These are phyloP conservation scores for Echeveria elegans DNA, from an alignment of 164 flowering plant species.

Conservation along the genomic window DNA sequence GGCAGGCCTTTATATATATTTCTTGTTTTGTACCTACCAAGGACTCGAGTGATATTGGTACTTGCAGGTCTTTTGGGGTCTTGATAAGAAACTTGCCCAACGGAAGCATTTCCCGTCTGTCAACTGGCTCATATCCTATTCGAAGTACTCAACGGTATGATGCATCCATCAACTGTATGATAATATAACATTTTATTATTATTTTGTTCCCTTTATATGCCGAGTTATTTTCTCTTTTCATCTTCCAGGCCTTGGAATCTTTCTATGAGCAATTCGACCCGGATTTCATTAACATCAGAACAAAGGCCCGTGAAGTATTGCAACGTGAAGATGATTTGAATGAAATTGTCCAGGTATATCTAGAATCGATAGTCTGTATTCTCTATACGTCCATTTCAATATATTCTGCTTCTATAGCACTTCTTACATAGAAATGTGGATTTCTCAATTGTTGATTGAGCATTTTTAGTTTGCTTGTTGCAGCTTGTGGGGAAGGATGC, in stretches of 20 bases:
- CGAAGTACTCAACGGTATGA: constrained; percentile 81
- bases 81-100: constrained; percentile 99
- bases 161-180: neutral
- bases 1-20: neutral
- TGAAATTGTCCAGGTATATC: constrained; percentile 92
- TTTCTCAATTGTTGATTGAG: neutral
- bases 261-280: constrained; percentile 91
- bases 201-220: neutral
- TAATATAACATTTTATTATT: neutral
- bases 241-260: constrained; percentile 72
- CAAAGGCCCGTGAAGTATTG: constrained; percentile 96
- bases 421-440: neutral
- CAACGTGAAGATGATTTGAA: constrained; percentile 98
- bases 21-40: neutral
- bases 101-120: constrained; percentile 99
- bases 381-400: neutral
- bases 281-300: constrained; percentile 89
- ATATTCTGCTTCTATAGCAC: neutral
- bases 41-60: neutral
- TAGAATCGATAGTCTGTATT: too few relatives aligned
- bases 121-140: constrained; percentile 97
- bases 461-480: constrained; percentile 16
- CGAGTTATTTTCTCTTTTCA: neutral
- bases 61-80: constrained; percentile 97
- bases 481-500: constrained; percentile 99